Evolutionary conservation across 768 basidiomycete genomes (phyloP).

Genomic region (Cystofilobasidium bisporidii): DNA sequence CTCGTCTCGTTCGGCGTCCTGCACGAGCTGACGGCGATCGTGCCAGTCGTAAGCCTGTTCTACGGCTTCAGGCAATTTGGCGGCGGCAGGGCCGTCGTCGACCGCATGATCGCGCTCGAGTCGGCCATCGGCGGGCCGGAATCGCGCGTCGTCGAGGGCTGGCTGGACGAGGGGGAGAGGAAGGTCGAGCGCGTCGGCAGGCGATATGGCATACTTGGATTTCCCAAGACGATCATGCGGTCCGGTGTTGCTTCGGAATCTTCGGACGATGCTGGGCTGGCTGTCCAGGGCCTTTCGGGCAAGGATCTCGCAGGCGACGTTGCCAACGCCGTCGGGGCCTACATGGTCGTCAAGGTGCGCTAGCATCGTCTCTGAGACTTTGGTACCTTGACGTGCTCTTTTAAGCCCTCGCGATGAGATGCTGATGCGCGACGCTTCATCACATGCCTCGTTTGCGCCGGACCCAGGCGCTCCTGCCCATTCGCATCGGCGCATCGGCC

Average conservation of each 20-base stretch:
- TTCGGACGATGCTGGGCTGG: no score
- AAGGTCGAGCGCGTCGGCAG: constrained; percentile 62
- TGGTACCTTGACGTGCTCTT: background rate
- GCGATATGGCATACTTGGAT: constrained; percentile 73
- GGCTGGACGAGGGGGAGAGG: constrained; percentile 68
- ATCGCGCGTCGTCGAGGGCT: constrained; percentile 40
- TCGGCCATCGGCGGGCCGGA: background rate
- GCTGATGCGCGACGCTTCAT: background rate
- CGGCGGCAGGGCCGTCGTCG: constrained; percentile 58
- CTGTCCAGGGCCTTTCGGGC: constrained; percentile 37
- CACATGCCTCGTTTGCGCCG: constrained; percentile 2
- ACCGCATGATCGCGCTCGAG: constrained; percentile 24
- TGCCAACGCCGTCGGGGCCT: constrained; percentile 46
- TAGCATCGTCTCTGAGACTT: constrained; percentile 16
- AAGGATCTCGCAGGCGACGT: constrained; percentile 7
- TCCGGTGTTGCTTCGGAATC: background rate
- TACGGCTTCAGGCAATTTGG: constrained; percentile 58
- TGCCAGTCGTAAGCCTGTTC: constrained; percentile 65
- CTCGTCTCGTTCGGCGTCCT: constrained; percentile 67
- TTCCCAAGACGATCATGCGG: constrained; percentile 38
- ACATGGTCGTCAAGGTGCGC: constrained; percentile 64
- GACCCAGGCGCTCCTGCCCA: constrained; percentile 58
- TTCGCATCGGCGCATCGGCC: constrained; percentile 61
- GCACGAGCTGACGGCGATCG: constrained; percentile 74
- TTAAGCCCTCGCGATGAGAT: no score